Percentiles rank a stretch among this genome's conserved stretches.
Conservation (phyloP, 768 basidiomycete species). For the Rhizopogon vesiculosus region DNA sequence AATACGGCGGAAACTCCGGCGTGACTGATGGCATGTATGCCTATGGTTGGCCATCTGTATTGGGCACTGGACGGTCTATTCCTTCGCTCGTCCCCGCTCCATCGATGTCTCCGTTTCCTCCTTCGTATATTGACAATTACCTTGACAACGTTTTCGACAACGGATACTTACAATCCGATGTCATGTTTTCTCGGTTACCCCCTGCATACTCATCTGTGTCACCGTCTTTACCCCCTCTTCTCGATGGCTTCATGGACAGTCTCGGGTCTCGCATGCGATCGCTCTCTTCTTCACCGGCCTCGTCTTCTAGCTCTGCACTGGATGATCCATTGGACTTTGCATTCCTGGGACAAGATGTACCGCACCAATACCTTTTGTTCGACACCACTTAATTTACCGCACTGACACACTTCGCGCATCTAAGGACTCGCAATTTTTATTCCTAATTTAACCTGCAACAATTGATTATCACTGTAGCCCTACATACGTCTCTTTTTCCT, state of each 20-base stretch:
- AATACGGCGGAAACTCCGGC: not conserved
- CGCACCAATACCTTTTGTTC: conserved; percentile 12
- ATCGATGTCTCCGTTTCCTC: not conserved
- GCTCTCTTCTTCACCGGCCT: conserved; percentile 18
- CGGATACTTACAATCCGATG: not conserved
- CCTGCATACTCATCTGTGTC: not conserved
- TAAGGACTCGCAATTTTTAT: not conserved
- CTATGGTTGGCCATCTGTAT: not conserved
- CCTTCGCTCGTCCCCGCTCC: not conserved
- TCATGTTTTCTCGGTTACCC: not conserved
- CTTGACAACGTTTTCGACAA: not conserved
- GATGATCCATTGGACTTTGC: conserved; percentile 8
- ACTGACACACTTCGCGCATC: conserved; percentile 1
- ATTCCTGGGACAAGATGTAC: conserved; percentile 4
- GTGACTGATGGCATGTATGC: not conserved
- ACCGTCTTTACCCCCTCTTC: not conserved
- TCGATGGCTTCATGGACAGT: not conserved
- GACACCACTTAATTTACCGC: conserved; percentile 11
- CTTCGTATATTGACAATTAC: not conserved
- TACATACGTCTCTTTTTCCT: not conserved
- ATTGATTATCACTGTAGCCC: not conserved
- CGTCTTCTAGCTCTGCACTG: conserved; percentile 16
- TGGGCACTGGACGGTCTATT: not conserved
- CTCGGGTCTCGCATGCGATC: conserved; percentile 7
- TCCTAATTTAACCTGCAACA: not conserved